phyloP scores from a whole-genome alignment of 805 yeast genomes.

The Brettanomyces anomalus region DNA sequence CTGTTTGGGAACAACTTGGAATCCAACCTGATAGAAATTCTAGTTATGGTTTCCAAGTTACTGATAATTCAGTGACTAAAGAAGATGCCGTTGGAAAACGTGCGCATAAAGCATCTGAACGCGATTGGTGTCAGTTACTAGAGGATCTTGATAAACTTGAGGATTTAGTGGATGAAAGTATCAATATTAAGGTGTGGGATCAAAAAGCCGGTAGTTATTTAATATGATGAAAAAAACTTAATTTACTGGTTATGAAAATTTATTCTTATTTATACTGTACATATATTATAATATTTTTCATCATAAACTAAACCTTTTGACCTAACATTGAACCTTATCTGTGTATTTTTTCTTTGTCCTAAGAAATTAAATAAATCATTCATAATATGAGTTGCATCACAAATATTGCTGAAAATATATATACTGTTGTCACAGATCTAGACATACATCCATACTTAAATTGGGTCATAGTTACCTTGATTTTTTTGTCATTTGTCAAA shows the following conservation, averaged over 20 bases:
- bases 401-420: no score
- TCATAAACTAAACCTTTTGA: no score
- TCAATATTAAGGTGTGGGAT: conserved; percentile 16
- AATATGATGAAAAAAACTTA: background rate
- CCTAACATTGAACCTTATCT: no score
- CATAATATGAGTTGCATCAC: no score
- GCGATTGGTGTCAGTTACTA: conserved; percentile 12
- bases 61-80: conserved; percentile 3
- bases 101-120: conserved; percentile 3
- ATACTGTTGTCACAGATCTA: no score
- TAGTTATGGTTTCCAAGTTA: background rate
- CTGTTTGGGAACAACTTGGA: conserved; percentile 16
- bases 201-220: conserved; percentile 12
- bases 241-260: background rate
- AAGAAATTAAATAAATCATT: no score
- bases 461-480: no score
- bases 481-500: no score
- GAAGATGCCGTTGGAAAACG: conserved; percentile 1
- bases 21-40: background rate
- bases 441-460: no score
- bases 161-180: conserved; percentile 13
- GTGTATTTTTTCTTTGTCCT: no score
- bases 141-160: conserved; percentile 10
- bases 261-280: no score
- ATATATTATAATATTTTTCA: no score